Evolutionary conservation across 2,329 filamentous ascomycete genomes (phyloP), one percentile per base, ranked within the genome.

Genomic region (Tolypocladium pustulatum): DNA sequence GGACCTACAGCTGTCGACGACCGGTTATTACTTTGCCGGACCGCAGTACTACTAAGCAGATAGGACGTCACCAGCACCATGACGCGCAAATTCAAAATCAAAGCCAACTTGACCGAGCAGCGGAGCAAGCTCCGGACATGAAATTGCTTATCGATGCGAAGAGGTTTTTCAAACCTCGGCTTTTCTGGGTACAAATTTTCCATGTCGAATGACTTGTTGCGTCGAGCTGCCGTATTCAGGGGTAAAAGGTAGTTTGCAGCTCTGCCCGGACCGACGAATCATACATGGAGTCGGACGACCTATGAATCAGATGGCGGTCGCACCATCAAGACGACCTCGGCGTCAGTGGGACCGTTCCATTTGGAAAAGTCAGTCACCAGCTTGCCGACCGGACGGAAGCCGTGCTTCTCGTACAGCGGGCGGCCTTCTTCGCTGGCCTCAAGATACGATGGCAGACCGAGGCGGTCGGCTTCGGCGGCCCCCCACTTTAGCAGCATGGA

Each of bases 371-470:
- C 69, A 9, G 61, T 61, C 0, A 55, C 59, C 27, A 68, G 36
- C 22, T 58, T 61, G 20, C 68, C 68, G 7, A 72, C 62, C 57
- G 68, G 66, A n/a, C 64, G 59, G 61, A 72, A 76, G 0, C 73
- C 73, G 40, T 66, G 67, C 62, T 68, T 72, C 58, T 68, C 66
- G 57, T 76, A 76, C 25, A 76, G 61, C 1, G 58, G 57, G 8
- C 63, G 66, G 0, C 71, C 74, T 7, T 69, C 63, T 0, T 60
- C 57, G 0, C 72, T 71, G 0, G 74, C 68, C 62, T 76, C 73
- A 20, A 76, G 66, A 55, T 71, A 75, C 0, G 65, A 64, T 3
- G 70, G 67, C n/a, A 76, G 58, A 6, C 70, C 68, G 2, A 73
- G 66, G 12, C 67, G 60, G 54, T 74, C 72, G 20, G 74, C 72